A percentile compares a stretch with the other conserved stretches of the same genome.
These are phyloP conservation scores for Rubus idaeus DNA, from an alignment of 306 rosid species.

Conservation along the genomic window DNA sequence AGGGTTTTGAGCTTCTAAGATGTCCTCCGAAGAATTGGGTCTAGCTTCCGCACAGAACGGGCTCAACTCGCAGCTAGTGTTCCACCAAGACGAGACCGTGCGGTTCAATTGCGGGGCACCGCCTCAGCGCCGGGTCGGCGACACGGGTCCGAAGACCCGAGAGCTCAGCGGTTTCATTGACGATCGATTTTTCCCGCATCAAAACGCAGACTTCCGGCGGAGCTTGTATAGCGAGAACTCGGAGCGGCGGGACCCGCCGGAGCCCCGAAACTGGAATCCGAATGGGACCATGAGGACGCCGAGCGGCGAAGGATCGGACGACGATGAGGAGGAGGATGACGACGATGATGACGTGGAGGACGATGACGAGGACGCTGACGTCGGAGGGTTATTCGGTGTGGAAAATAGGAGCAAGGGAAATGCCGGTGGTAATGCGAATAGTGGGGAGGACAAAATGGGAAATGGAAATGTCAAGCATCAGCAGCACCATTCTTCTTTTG, in stretches of 20 bases:
- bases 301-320: slow-evolving; percentile 70
- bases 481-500: slow-evolving; percentile 49
- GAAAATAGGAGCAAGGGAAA: slow-evolving; percentile 45
- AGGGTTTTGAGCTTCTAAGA: slow-evolving; percentile 13
- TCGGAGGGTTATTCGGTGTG: slow-evolving; percentile 47
- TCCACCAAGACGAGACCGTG: slow-evolving; percentile 58
- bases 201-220: slow-evolving; percentile 60
- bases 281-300: slow-evolving; percentile 48
- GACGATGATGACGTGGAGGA: slow-evolving; percentile 67
- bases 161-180: slow-evolving; percentile 69
- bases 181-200: slow-evolving; percentile 58
- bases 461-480: slow-evolving; percentile 64
- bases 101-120: slow-evolving; percentile 44
- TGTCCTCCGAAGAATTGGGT: slow-evolving; percentile 74
- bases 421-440: slow-evolving; percentile 28
- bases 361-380: slow-evolving; percentile 51
- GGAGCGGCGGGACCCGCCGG: slow-evolving; percentile 41
- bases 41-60: slow-evolving; percentile 55
- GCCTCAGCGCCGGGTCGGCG: slow-evolving; percentile 56
- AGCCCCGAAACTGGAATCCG: slow-evolving; percentile 60
- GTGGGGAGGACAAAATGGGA: slow-evolving; percentile 44
- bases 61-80: slow-evolving; percentile 58
- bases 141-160: slow-evolving; percentile 63
- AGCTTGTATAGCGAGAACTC: slow-evolving; percentile 43
- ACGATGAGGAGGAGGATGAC: slow-evolving; percentile 43